A percentile compares a stretch with the other conserved stretches of the same genome.
Conservation (phyloP, 2,329 filamentous ascomycete species). For the Trichoderma sp. region DNA sequence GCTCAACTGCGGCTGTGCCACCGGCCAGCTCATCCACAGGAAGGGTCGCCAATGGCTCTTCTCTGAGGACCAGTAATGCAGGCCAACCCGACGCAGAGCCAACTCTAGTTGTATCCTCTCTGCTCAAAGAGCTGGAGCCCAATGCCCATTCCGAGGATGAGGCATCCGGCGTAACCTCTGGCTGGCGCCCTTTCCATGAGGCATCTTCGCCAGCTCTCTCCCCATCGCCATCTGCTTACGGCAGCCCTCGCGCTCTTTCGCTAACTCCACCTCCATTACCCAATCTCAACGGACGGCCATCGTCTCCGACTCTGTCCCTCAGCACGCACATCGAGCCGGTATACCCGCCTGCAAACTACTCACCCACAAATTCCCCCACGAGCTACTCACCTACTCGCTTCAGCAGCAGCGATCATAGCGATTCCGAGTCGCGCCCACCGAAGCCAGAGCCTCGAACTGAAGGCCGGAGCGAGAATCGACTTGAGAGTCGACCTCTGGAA, state of each 20-base stretch:
- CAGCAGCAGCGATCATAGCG: constrained; percentile 51
- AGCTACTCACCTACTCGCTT: constrained; percentile 68
- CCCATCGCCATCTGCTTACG: constrained; percentile 65
- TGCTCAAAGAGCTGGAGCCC: constrained; percentile 85
- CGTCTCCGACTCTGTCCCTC: constrained; percentile 67
- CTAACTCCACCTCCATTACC: constrained; percentile 70
- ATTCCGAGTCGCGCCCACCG: constrained; percentile 46
- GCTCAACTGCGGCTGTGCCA: constrained; percentile 45
- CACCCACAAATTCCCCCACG: constrained; percentile 73
- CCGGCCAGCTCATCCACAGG: constrained; percentile 37
- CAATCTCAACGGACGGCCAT: constrained; percentile 56
- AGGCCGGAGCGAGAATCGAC: constrained; percentile 29
- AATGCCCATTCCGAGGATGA: constrained; percentile 63
- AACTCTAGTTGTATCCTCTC: constrained; percentile 82
- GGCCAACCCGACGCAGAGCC: constrained; percentile 55
- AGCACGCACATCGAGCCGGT: constrained; percentile 74
- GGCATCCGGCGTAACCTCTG: constrained; percentile 34
- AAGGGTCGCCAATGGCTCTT: constrained; percentile 33
- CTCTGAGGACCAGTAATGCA: constrained; percentile 34
- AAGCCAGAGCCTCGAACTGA: constrained; percentile 35
- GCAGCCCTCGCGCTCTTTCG: constrained; percentile 69
- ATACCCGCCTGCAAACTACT: constrained; percentile 76
- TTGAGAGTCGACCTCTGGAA: constrained; percentile 48
- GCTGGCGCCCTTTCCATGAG: constrained; percentile 41
- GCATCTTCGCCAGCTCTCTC: constrained; percentile 67